Percentiles rank a stretch among this genome's conserved stretches.
phyloP scores from a whole-genome alignment of 345 rosid genomes.

The Populus alba region DNA sequence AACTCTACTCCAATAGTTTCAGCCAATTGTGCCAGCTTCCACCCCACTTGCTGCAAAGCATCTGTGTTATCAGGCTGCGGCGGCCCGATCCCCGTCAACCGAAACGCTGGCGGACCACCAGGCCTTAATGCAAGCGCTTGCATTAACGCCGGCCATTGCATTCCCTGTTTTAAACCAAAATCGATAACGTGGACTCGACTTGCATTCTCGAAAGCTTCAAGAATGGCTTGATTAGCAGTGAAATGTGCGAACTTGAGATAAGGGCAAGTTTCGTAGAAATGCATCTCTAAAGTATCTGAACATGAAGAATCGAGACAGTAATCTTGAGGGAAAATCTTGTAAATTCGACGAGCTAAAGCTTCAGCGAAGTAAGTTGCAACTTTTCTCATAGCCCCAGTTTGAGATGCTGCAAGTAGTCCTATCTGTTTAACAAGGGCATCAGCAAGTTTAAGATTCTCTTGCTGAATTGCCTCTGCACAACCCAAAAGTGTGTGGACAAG shows the following conservation, averaged over 20 bases:
- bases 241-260: slow-evolving; percentile 31
- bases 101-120: slow-evolving; percentile 26
- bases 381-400: slow-evolving; percentile 32
- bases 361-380: slow-evolving; percentile 30
- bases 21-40: slow-evolving; percentile 32
- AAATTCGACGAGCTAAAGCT: slow-evolving; percentile 34
- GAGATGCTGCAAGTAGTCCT: slow-evolving; percentile 29
- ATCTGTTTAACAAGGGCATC: slow-evolving; percentile 28
- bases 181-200: slow-evolving; percentile 33
- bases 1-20: slow-evolving; percentile 31
- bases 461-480: slow-evolving; percentile 32
- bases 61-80: slow-evolving; percentile 30
- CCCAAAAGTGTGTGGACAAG: slow-evolving; percentile 33
- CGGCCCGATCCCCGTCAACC: slow-evolving; percentile 27
- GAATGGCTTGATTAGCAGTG: slow-evolving; percentile 33
- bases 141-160: slow-evolving; percentile 37
- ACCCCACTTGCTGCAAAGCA: slow-evolving; percentile 32
- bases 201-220: slow-evolving; percentile 28
- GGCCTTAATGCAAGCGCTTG: slow-evolving; percentile 29
- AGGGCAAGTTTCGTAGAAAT: slow-evolving; percentile 31
- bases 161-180: slow-evolving; percentile 35
- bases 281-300: slow-evolving; percentile 32
- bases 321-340: slow-evolving; percentile 27
- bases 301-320: slow-evolving; percentile 16
- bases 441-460: slow-evolving; percentile 22